A percentile compares a stretch with the other conserved stretches of the same genome.
Evolutionary conservation across 2,329 filamentous ascomycete genomes (phyloP).

Genomic region (Penicillium brevicompactum): DNA sequence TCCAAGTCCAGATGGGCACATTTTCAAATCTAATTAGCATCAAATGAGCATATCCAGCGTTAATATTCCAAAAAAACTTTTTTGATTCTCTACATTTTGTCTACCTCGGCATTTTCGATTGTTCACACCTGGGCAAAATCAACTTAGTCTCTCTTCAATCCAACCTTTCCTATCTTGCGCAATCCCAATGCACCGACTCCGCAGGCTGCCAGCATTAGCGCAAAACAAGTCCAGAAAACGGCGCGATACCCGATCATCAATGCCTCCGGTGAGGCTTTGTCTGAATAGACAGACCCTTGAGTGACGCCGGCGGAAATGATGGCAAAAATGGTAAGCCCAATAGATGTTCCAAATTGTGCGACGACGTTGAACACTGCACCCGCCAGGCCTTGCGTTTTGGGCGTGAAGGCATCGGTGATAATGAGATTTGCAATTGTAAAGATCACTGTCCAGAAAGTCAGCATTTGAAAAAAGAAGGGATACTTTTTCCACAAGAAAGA

Average conservation of each 20-base stretch:
- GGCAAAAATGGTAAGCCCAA: constrained; percentile 56
- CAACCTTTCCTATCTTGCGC: constrained; percentile 52
- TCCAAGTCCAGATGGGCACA: not conserved
- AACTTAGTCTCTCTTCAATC: constrained; percentile 45
- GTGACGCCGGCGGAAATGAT: constrained; percentile 50
- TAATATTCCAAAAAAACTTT: not conserved
- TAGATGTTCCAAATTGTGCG: constrained; percentile 57
- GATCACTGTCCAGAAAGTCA: constrained; percentile 38
- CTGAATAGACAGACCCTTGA: constrained; percentile 34
- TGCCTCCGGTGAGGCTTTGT: constrained; percentile 28
- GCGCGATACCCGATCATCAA: constrained; percentile 57
- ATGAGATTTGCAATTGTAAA: constrained; percentile 61
- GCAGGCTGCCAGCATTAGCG: constrained; percentile 43
- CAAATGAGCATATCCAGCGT: too few species aligned
- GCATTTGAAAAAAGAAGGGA: not conserved
- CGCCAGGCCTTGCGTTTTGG: constrained; percentile 60
- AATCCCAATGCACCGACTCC: constrained; percentile 48
- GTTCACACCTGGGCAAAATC: too few species aligned
- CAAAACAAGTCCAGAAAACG: constrained; percentile 58
- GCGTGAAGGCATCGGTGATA: constrained; percentile 57
- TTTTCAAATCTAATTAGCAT: not conserved
- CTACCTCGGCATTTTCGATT: too few species aligned
- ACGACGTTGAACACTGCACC: constrained; percentile 65
- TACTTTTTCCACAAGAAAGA: too few species aligned
- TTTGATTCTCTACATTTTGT: not conserved